Percentiles rank a stretch among this genome's conserved stretches.
Evolutionary conservation across 1,139 yeast genomes (phyloP).

Genomic region (Diutina mesorugosa): DNA sequence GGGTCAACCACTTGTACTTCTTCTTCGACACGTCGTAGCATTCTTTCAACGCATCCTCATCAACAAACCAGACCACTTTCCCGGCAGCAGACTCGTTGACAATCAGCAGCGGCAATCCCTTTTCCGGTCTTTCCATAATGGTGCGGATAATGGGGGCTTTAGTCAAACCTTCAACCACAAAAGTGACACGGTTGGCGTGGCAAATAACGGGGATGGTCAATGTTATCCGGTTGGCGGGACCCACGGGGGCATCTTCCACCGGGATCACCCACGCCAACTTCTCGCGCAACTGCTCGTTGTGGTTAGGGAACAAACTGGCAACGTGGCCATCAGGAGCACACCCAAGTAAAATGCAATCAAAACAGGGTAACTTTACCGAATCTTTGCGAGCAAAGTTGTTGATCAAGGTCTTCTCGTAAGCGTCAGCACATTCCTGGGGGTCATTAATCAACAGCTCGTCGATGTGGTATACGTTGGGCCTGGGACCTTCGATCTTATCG

Average conservation of each 20-base stretch:
- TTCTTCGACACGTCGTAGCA: constrained; percentile 62
- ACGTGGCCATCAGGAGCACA: constrained; percentile 99
- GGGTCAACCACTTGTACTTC: constrained; percentile 49
- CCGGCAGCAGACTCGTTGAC: constrained; percentile 97
- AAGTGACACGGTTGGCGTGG: constrained; percentile 85
- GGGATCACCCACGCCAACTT: constrained; percentile 95
- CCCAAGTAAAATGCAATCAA: constrained; percentile 80
- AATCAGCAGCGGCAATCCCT: constrained; percentile 86
- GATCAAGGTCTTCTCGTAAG: constrained; percentile 52
- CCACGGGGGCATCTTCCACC: constrained; percentile 83
- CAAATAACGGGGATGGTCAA: constrained; percentile 90
- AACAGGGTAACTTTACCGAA: constrained; percentile 88
- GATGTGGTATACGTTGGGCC: constrained; percentile 44
- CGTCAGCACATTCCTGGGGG: constrained; percentile 36
- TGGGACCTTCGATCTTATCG: constrained; percentile 44
- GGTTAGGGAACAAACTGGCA: constrained; percentile 90
- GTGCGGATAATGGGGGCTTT: constrained; percentile 89
- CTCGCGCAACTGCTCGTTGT: constrained; percentile 72
- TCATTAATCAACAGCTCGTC: constrained; percentile 34
- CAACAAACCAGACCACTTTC: constrained; percentile 95
- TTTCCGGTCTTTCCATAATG: constrained; percentile 75
- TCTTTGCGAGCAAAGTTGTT: constrained; percentile 93
- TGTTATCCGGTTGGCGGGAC: constrained; percentile 81
- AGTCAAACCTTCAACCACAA: constrained; percentile 91
- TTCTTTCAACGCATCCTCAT: constrained; percentile 85